Percentiles rank a stretch among this genome's conserved stretches.
Evolutionary conservation across 83 land plant genomes (phyloP).

Genomic region (Thuja plicata): DNA sequence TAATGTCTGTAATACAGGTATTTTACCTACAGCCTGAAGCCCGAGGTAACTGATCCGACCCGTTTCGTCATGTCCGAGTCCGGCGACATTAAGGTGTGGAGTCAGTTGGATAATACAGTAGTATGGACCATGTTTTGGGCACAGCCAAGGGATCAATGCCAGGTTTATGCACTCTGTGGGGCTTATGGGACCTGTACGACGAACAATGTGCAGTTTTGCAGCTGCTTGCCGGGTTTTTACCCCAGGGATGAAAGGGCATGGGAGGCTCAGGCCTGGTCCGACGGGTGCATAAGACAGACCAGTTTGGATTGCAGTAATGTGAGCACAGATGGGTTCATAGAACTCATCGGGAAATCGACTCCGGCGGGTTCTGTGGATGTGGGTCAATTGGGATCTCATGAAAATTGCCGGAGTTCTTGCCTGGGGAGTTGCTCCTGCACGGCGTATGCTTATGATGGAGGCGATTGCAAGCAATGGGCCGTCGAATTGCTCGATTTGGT

Average conservation of each 20-base stretch:
- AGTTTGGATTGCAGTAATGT: constrained; percentile 11
- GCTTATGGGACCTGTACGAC: constrained; percentile 11
- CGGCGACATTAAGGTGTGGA: neutral
- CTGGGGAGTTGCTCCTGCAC: constrained; percentile 36
- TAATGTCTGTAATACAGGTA: neutral
- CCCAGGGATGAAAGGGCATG: neutral
- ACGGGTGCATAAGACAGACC: constrained; percentile 27
- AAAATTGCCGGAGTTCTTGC: constrained; percentile 28
- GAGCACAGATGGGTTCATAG: constrained; percentile 3
- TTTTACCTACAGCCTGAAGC: constrained; percentile 2
- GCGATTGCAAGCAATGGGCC: constrained; percentile 25
- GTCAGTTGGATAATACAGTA: neutral
- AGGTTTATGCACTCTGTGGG: constrained; percentile 10
- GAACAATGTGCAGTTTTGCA: constrained; percentile 17
- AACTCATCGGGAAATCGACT: neutral
- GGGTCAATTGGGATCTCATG: neutral
- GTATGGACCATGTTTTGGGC: constrained; percentile 9
- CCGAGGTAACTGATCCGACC: neutral
- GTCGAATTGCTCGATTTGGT: constrained; percentile 17
- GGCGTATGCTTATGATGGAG: constrained; percentile 20
- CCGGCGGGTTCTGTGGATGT: too few species aligned
- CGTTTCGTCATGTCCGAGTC: neutral
- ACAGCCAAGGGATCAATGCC: constrained; percentile 7
- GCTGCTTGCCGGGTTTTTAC: constrained; percentile 24
- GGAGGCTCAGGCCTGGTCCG: constrained; percentile 6